These are phyloP conservation scores for Cystobasidium tubakii DNA, from an alignment of 768 basidiomycete species.

Conservation along the genomic window DNA sequence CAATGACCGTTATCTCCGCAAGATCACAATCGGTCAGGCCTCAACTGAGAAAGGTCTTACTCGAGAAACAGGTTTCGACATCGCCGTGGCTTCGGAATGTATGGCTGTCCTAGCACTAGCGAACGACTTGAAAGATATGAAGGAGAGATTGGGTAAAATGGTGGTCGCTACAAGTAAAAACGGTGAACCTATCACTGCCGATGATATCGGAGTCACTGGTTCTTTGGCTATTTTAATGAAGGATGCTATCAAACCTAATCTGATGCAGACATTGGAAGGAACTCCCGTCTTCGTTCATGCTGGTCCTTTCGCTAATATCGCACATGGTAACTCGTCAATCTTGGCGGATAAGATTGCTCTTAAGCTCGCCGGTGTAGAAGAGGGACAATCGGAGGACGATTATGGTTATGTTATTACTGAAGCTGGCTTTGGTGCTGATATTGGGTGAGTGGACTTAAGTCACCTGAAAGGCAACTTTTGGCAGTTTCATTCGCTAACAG, in stretches of 20 bases:
- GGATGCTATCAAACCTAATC: slow-evolving; percentile 96
- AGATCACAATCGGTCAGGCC: slow-evolving; percentile 84
- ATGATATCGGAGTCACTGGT: slow-evolving; percentile 90
- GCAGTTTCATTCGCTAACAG: too few species aligned
- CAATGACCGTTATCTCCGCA: slow-evolving; percentile 93
- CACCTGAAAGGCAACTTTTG: too few species aligned
- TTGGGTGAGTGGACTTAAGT: slow-evolving; percentile 58
- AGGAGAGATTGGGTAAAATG: slow-evolving; percentile 83
- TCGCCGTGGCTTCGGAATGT: slow-evolving; percentile 91
- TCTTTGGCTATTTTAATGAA: slow-evolving; percentile 96
- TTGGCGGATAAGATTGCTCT: slow-evolving; percentile 94
- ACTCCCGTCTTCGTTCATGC: slow-evolving; percentile 99
- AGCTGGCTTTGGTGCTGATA: slow-evolving; percentile 97
- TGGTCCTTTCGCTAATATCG: slow-evolving; percentile 98
- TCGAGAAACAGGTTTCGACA: slow-evolving; percentile 88
- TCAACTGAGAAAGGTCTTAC: slow-evolving; percentile 82
- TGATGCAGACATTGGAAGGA: slow-evolving; percentile 98
- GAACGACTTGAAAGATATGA: slow-evolving; percentile 83
- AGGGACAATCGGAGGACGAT: slow-evolving; percentile 72
- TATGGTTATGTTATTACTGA: slow-evolving; percentile 95
- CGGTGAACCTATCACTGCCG: slow-evolving; percentile 87
- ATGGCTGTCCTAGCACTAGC: slow-evolving; percentile 96
- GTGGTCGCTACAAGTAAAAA: slow-evolving; percentile 88
- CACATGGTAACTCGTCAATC: slow-evolving; percentile 94
- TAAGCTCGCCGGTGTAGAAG: slow-evolving; percentile 91